A percentile compares a stretch with the other conserved stretches of the same genome.
These are phyloP conservation scores for Cucurbita maxima DNA, from an alignment of 306 rosid species.

Conservation along the genomic window DNA sequence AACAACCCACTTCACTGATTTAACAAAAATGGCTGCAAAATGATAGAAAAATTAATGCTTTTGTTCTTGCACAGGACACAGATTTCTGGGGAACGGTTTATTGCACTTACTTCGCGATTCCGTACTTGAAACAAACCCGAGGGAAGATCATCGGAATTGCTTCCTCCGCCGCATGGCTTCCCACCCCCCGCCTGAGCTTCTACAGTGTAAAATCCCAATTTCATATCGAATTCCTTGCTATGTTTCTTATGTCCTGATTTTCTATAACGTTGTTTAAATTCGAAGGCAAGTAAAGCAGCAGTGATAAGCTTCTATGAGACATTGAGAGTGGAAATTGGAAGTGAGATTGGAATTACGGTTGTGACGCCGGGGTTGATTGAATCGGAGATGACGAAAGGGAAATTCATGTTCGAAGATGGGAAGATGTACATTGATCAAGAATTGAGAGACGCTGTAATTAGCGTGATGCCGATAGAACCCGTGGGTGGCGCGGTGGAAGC, in stretches of 20 bases:
- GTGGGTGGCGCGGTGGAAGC: conserved; percentile 26
- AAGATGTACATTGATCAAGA: conserved; percentile 32
- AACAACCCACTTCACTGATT: not conserved
- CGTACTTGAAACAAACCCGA: conserved; percentile 30
- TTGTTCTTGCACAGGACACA: conserved; percentile 21
- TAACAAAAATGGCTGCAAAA: not conserved
- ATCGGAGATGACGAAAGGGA: conserved; percentile 53
- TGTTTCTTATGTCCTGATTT: not conserved
- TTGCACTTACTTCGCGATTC: conserved; percentile 38
- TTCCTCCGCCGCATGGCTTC: conserved; percentile 45
- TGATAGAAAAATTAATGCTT: not conserved
- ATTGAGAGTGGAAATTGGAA: conserved; percentile 40
- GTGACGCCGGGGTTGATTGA: conserved; percentile 44
- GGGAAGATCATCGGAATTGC: conserved; percentile 48
- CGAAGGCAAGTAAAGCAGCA: conserved; percentile 59
- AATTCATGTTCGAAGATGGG: conserved; percentile 34
- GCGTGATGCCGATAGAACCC: conserved; percentile 29
- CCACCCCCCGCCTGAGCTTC: conserved; percentile 32
- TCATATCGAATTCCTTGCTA: too few relatives aligned
- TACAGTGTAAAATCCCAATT: conserved; percentile 6
- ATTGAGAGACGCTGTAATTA: conserved; percentile 29
- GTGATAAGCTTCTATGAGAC: conserved; percentile 41
- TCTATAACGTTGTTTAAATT: not conserved
- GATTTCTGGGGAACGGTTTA: conserved; percentile 57
- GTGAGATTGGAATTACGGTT: conserved; percentile 40